These are phyloP conservation scores for Penstemon eatonii DNA, from an alignment of 257 asterid species.

Conservation along the genomic window DNA sequence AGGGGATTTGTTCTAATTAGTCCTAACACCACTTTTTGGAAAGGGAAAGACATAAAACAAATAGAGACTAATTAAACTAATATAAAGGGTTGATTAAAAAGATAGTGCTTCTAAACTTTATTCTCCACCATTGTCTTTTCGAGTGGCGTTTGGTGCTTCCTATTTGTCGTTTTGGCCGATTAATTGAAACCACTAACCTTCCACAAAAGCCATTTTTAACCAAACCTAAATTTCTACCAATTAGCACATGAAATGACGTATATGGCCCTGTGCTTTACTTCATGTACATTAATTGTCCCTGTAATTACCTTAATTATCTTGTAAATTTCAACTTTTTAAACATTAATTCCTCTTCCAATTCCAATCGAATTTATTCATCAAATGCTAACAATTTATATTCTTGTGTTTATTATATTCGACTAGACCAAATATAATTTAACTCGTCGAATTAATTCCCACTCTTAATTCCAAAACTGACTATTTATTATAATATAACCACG, in stretches of 20 bases:
- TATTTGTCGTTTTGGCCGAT: constrained; percentile 45
- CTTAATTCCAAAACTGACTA: not conserved
- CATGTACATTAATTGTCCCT: not conserved
- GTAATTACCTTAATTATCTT: not conserved
- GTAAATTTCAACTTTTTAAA: too few relatives aligned
- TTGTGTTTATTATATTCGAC: too few relatives aligned
- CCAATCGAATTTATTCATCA: too few relatives aligned
- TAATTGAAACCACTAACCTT: constrained; percentile 40
- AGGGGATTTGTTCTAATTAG: constrained; percentile 14
- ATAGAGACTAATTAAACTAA: constrained; percentile 1
- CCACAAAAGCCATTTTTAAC: constrained; percentile 38
- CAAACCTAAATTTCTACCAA: constrained; percentile 31
- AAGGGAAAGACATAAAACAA: constrained; percentile 25
- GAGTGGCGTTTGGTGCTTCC: constrained; percentile 66
- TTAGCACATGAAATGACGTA: constrained; percentile 12
- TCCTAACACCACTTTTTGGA: constrained; percentile 39
- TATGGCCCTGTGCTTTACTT: not conserved
- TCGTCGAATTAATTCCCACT: too few relatives aligned
- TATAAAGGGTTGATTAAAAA: constrained; percentile 3
- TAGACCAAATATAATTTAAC: too few relatives aligned
- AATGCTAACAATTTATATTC: too few relatives aligned
- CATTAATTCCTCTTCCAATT: too few relatives aligned
- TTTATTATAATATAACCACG: not conserved
- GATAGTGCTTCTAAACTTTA: constrained; percentile 56
- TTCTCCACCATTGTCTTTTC: constrained; percentile 59